A percentile compares a stretch with the other conserved stretches of the same genome.
Conservation (phyloP, 805 yeast species). For the Pichia nanzhaoensis region DNA sequence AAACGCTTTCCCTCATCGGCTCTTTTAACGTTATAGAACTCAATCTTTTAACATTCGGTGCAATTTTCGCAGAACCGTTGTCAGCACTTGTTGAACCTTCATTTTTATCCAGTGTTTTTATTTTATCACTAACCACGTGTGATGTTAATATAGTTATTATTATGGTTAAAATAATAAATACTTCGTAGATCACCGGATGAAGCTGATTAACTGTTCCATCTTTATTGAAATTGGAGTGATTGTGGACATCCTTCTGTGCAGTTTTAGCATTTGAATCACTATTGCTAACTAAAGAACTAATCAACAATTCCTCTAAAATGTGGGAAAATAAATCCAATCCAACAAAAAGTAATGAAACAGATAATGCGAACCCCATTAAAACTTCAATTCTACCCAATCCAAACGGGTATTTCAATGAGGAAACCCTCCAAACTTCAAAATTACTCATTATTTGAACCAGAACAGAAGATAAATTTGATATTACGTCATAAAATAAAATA, state of each 20-base stretch:
- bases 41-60: conserved; percentile 19
- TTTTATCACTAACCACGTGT: conserved; percentile 16
- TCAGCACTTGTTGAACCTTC: neutral
- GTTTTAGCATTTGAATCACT: neutral
- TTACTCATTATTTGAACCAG: conserved; percentile 78
- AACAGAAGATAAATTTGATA: conserved; percentile 65
- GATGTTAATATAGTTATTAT: conserved; percentile 32
- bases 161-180: conserved; percentile 22
- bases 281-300: conserved; percentile 28
- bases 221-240: conserved; percentile 24
- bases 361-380: conserved; percentile 76
- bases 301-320: conserved; percentile 67
- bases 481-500: conserved; percentile 76
- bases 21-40: conserved; percentile 26
- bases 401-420: conserved; percentile 81
- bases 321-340: conserved; percentile 88
- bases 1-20: conserved; percentile 13
- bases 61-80: neutral
- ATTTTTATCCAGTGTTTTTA: neutral
- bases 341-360: conserved; percentile 80
- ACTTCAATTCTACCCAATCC: conserved; percentile 92
- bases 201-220: conserved; percentile 6
- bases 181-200: conserved; percentile 26
- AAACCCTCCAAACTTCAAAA: conserved; percentile 83
- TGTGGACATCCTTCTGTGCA: conserved; percentile 7